A percentile compares a stretch with the other conserved stretches of the same genome.
phyloP scores from a whole-genome alignment of 2,329 filamentous ascomycete genomes.

The Mycogone perniciosa region DNA sequence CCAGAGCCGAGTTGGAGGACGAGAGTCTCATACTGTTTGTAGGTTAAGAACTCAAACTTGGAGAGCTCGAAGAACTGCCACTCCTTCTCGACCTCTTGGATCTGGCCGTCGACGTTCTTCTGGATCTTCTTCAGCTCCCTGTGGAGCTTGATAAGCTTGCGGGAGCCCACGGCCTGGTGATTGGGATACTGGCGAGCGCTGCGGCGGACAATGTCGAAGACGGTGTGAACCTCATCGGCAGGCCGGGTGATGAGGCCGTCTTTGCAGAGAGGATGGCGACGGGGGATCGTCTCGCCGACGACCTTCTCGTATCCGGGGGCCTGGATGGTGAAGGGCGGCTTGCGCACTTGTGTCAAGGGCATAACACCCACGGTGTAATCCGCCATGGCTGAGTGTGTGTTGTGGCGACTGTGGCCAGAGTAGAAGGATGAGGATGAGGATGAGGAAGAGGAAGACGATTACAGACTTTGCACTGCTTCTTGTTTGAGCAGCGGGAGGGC shows the following conservation, averaged over 20 bases:
- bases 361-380: conserved; percentile 39
- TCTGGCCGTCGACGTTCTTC: conserved; percentile 77
- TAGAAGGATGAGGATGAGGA: background rate
- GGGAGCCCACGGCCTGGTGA: conserved; percentile 61
- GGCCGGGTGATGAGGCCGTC: conserved; percentile 62
- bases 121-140: conserved; percentile 83
- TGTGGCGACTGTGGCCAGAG: background rate
- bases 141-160: conserved; percentile 70
- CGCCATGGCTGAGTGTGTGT: conserved; percentile 1
- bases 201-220: conserved; percentile 71
- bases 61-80: conserved; percentile 88
- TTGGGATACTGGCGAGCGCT: conserved; percentile 58
- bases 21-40: conserved; percentile 69
- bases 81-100: conserved; percentile 78
- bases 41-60: conserved; percentile 68
- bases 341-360: conserved; percentile 55
- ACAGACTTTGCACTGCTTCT: no score
- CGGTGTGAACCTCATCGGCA: conserved; percentile 63
- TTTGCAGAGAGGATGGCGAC: conserved; percentile 65
- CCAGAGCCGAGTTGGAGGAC: conserved; percentile 65
- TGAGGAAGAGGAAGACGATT: background rate
- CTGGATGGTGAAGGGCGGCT: conserved; percentile 70
- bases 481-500: background rate
- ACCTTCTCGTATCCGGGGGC: conserved; percentile 60
- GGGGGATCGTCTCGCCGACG: conserved; percentile 77